These are phyloP conservation scores for Paraglomus brasilianum DNA, from an alignment of 192 early-diverging fungal genomes.

Conservation along the genomic window DNA sequence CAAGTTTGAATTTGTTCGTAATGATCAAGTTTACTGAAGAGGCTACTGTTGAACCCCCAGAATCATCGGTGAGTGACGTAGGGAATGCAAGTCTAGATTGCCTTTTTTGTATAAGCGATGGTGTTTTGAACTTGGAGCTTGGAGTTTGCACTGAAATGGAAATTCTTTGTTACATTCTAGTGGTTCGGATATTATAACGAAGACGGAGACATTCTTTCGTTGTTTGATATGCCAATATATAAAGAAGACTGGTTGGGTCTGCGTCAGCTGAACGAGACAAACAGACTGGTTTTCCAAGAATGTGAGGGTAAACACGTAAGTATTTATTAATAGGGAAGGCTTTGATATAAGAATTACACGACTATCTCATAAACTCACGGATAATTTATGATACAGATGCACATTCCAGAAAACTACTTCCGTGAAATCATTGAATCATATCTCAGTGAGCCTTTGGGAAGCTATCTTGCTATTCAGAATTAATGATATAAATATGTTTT, in stretches of 20 bases:
- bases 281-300: conserved; percentile 46
- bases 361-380: no score
- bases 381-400: no score
- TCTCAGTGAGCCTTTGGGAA: no score
- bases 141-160: not conserved
- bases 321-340: not conserved
- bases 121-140: not conserved
- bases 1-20: conserved; percentile 72
- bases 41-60: conserved; percentile 66
- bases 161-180: conserved; percentile 29
- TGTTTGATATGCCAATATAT: conserved; percentile 62
- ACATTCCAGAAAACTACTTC: no score
- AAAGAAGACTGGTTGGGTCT: conserved; percentile 72
- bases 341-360: no score
- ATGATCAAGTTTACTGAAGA: conserved; percentile 81
- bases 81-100: not conserved
- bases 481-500: no score
- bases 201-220: conserved; percentile 46
- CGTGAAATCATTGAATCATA: no score
- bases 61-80: conserved; percentile 48
- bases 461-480: no score
- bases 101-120: not conserved
- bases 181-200: conserved; percentile 74
- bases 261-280: conserved; percentile 49
- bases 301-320: conserved; percentile 58